phyloP scores from a whole-genome alignment of 2,329 filamentous ascomycete genomes.

The Arachnomyces sp. region DNA sequence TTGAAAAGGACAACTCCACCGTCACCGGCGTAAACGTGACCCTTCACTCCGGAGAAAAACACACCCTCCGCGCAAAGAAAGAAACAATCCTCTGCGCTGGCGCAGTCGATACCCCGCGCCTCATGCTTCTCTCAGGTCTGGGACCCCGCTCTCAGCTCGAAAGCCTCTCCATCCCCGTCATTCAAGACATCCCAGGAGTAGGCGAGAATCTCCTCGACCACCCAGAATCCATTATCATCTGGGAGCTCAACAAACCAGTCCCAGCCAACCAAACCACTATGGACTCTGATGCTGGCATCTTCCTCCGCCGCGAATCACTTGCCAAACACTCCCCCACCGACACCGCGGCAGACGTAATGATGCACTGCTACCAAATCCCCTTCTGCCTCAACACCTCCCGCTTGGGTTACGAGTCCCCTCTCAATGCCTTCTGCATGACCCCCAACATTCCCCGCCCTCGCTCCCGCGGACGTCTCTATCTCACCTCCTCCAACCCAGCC shows the following conservation, averaged over 20 bases:
- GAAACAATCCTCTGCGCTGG: slow-evolving; percentile 77
- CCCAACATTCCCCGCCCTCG: slow-evolving; percentile 81
- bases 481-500: slow-evolving; percentile 65
- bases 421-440: slow-evolving; percentile 87
- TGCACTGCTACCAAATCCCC: slow-evolving; percentile 94
- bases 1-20: slow-evolving; percentile 49
- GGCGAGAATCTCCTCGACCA: slow-evolving; percentile 60
- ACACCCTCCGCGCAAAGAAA: slow-evolving; percentile 53
- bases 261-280: slow-evolving; percentile 77
- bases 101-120: slow-evolving; percentile 70
- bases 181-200: slow-evolving; percentile 54
- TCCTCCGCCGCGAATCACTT: slow-evolving; percentile 68
- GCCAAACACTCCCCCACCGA: slow-evolving; percentile 53
- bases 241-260: slow-evolving; percentile 74
- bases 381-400: slow-evolving; percentile 80
- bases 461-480: slow-evolving; percentile 68
- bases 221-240: slow-evolving; percentile 60
- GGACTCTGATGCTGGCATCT: slow-evolving; percentile 84
- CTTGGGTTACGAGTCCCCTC: slow-evolving; percentile 63
- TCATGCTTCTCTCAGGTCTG: slow-evolving; percentile 49
- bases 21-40: slow-evolving; percentile 69
- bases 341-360: slow-evolving; percentile 79
- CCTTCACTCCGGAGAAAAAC: slow-evolving; percentile 52
- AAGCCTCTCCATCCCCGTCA: slow-evolving; percentile 49
- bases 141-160: slow-evolving; percentile 47